phyloP scores from a whole-genome alignment of 1,284 basidiomycete species.

The Thecaphora thlaspeos region DNA sequence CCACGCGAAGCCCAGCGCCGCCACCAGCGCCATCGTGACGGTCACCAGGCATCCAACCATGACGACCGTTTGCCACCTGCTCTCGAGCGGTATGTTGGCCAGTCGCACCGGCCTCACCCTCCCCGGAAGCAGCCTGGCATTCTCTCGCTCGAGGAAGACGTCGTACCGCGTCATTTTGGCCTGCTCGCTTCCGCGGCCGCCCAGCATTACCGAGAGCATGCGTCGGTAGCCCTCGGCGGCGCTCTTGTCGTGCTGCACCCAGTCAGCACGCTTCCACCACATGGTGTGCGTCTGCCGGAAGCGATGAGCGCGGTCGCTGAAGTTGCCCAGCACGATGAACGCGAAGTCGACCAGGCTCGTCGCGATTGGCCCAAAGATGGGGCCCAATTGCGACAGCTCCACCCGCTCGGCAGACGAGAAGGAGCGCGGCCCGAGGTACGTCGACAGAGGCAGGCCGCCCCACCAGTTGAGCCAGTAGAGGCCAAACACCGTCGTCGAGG shows the following conservation, averaged over 20 bases:
- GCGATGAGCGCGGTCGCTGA: conserved; percentile 14
- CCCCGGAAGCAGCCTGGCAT: conserved; percentile 18
- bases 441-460: conserved; percentile 28
- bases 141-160: conserved; percentile 12
- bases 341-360: conserved; percentile 20
- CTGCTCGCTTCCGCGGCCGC: conserved; percentile 12
- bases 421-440: conserved; percentile 16
- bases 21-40: conserved; percentile 8
- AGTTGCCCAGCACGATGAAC: conserved; percentile 6
- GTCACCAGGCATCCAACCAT: conserved; percentile 18
- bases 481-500: conserved; percentile 21
- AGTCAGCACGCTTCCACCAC: conserved; percentile 25
- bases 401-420: conserved; percentile 28
- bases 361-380: conserved; percentile 20
- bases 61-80: conserved; percentile 14
- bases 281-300: conserved; percentile 14
- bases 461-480: conserved; percentile 30
- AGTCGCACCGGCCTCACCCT: conserved; percentile 17
- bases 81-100: conserved; percentile 14
- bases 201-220: conserved; percentile 21
- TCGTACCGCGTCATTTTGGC: conserved; percentile 18
- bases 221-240: conserved; percentile 32
- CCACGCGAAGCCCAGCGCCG: conserved; percentile 21
- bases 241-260: conserved; percentile 26
- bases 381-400: conserved; percentile 26